These are phyloP conservation scores for Endothia cerciana DNA, from an alignment of 2,329 filamentous ascomycete species.

Conservation along the genomic window DNA sequence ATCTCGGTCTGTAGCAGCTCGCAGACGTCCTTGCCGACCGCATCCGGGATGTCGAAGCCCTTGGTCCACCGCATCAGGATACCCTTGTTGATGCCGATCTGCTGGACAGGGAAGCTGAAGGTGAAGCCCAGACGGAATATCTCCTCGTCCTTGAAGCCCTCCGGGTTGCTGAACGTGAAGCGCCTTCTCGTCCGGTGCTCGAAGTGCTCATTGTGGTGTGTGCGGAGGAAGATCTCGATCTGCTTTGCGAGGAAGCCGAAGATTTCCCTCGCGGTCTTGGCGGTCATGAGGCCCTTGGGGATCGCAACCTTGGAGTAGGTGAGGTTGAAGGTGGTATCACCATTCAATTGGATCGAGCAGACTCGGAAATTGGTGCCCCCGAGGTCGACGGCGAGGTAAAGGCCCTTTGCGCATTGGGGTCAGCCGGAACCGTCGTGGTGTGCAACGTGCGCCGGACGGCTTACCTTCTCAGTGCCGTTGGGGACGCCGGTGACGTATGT, in stretches of 20 bases:
- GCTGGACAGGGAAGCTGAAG: slow-evolving; percentile 95
- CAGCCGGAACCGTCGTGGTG: slow-evolving; percentile 4
- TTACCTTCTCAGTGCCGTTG: slow-evolving; percentile 95
- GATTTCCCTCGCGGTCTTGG: slow-evolving; percentile 82
- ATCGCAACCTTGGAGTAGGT: slow-evolving; percentile 93
- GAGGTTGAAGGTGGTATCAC: slow-evolving; percentile 92
- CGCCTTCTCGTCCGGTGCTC: slow-evolving; percentile 69
- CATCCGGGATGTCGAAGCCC: slow-evolving; percentile 95
- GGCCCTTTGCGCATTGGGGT: slow-evolving; percentile 59
- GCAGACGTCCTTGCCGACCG: slow-evolving; percentile 93
- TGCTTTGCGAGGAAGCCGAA: slow-evolving; percentile 93
- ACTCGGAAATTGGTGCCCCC: slow-evolving; percentile 98
- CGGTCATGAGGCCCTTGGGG: slow-evolving; percentile 86
- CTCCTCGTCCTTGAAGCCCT: slow-evolving; percentile 69
- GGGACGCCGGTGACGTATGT: slow-evolving; percentile 96
- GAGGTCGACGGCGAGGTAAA: slow-evolving; percentile 96
- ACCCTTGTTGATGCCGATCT: slow-evolving; percentile 93
- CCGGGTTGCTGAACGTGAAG: slow-evolving; percentile 60
- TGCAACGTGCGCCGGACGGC: not conserved
- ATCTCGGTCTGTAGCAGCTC: slow-evolving; percentile 87
- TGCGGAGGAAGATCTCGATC: slow-evolving; percentile 84
- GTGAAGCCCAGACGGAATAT: slow-evolving; percentile 97
- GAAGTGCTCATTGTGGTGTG: slow-evolving; percentile 88
- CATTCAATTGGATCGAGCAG: slow-evolving; percentile 91
- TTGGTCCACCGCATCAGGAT: slow-evolving; percentile 97